phyloP scores from a whole-genome alignment of 345 rosid genomes.

The Bretschneidera sinensis region DNA sequence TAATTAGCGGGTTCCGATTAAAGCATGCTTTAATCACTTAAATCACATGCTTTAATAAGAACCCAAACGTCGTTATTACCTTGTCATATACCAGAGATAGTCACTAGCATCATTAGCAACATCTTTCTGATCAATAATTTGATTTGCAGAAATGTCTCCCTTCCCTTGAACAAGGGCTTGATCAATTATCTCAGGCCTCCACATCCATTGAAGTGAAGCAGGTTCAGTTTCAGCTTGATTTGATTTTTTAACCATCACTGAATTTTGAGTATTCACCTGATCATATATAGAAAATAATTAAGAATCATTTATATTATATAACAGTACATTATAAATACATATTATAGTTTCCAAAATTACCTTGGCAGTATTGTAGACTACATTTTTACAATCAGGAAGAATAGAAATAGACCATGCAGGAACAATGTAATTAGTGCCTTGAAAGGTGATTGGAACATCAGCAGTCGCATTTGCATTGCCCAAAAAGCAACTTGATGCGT shows the following conservation, averaged over 20 bases:
- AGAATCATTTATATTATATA: neutral
- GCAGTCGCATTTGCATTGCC: slow-evolving; percentile 33
- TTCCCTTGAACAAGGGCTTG: slow-evolving; percentile 26
- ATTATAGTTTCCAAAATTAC: slow-evolving; percentile 12
- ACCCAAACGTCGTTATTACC: slow-evolving; percentile 21
- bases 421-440: slow-evolving; percentile 30
- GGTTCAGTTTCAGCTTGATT: slow-evolving; percentile 25
- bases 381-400: slow-evolving; percentile 48
- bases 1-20: too few species aligned
- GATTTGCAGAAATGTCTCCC: slow-evolving; percentile 19
- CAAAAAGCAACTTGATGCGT: slow-evolving; percentile 50
- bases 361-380: slow-evolving; percentile 47
- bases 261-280: slow-evolving; percentile 28
- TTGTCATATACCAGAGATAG: slow-evolving; percentile 63
- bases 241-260: slow-evolving; percentile 22
- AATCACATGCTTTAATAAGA: neutral
- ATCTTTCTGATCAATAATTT: slow-evolving; percentile 43
- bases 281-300: neutral
- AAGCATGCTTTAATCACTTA: neutral
- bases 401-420: slow-evolving; percentile 71
- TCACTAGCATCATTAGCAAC: slow-evolving; percentile 54
- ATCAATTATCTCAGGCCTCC: slow-evolving; percentile 37
- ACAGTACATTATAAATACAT: neutral
- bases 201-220: slow-evolving; percentile 21
- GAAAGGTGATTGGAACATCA: slow-evolving; percentile 39